Evolutionary conservation across 306 rosid genomes (phyloP).

Genomic region (Fragaria vesca): DNA sequence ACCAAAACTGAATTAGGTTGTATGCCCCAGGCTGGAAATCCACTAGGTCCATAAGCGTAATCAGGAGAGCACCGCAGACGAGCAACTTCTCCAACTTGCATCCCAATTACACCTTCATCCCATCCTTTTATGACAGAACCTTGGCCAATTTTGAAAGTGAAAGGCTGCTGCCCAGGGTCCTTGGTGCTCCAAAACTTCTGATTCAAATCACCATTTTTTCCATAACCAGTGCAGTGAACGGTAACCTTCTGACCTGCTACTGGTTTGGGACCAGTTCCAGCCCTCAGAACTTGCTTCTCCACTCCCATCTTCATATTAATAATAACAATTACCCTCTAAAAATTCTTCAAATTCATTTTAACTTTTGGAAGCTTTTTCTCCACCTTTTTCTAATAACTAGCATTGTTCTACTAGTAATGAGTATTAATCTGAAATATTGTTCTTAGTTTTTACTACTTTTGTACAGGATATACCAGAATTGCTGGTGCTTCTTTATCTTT

Average conservation of each 20-base stretch:
- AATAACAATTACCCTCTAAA: background rate
- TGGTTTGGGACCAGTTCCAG: conserved; percentile 82
- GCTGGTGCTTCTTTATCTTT: background rate
- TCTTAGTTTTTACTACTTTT: background rate
- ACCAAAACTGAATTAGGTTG: conserved; percentile 73
- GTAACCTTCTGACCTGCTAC: conserved; percentile 74
- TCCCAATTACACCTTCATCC: conserved; percentile 92
- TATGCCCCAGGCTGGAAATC: conserved; percentile 92
- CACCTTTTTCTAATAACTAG: background rate
- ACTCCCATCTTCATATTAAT: conserved; percentile 59
- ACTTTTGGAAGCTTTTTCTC: background rate
- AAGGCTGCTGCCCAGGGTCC: conserved; percentile 85
- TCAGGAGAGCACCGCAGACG: conserved; percentile 97
- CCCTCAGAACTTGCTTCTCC: conserved; percentile 65
- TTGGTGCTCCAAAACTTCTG: conserved; percentile 99
- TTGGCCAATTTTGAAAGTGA: conserved; percentile 72
- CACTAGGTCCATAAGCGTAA: conserved; percentile 85
- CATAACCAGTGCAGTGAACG: conserved; percentile 94
- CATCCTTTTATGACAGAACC: conserved; percentile 95
- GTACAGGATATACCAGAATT: background rate
- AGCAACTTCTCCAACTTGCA: conserved; percentile 96
- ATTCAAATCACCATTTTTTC: conserved; percentile 72
- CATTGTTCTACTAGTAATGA: background rate
- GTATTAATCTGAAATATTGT: background rate
- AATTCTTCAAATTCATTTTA: background rate